Evolutionary conservation across 108 stramenopile genomes (phyloP), one percentile per base, ranked within the genome.

Genomic region (Nitzschia putrida): DNA sequence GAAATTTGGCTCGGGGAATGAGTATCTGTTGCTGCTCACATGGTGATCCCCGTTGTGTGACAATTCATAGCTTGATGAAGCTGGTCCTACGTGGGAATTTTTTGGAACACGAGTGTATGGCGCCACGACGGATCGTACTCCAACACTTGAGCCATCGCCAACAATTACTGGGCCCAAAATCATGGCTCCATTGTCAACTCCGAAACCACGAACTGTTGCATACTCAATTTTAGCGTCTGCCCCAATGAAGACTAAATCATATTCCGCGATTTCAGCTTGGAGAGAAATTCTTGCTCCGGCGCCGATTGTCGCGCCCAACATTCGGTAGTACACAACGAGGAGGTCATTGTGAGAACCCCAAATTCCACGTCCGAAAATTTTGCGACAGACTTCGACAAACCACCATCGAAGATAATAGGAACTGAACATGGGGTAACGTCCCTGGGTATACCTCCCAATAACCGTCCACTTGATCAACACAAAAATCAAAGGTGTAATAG

Each of bases 361-460:
- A 0, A 82, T 21, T 12, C 86, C 86, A 24, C 67, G 57, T 22
- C 83, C 83, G 68, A 78, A 53, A 14, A 87, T 57, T 59, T 76
- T 80, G 11, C 76, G 58, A 29, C 75, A 71, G n/a, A 80, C 54
- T 61, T 85, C 83, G 0, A 83, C 79, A 63, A 83, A 66, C 87
- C 87, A 88, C 87, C 87, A 88, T 24, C 87, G 71, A 37, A 88
- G 59, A 64, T 88, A 88, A 59, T 83, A 78, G 10, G 59, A 51
- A 12, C 81, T 69, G 79, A 80, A 85, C 38, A 83, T 54, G 2
- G 80, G 69, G 59, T 85, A 81, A 26, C 84, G 57, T 0, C 87
- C 87, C 26, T 53, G 41, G 41, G 60, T 71, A 66, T 85, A 88
- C 54, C 53, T 66, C 22, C 87, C 87, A 63, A 88, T 78, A 11